Base-by-base conservation (phyloP, 2,329 filamentous ascomycete genomes). In the Neobulgaria alba region DNA sequence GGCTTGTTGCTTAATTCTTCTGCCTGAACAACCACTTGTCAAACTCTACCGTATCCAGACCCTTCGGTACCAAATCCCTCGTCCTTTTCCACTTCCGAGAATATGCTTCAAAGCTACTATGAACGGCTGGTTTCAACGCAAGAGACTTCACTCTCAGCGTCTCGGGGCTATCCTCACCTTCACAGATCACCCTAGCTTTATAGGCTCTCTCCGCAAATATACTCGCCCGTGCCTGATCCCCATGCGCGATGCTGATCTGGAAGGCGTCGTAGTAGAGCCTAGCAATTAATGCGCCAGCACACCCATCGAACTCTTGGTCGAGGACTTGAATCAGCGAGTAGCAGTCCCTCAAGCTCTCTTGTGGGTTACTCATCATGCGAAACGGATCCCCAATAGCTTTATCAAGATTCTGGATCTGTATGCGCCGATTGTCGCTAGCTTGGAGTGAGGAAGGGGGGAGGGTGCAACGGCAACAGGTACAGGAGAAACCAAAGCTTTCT, bases 201-300 rank as follows among this genome's bases (percentile, higher is more conserved):
- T 64, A 61, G 3, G 54, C 55, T 39, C 51, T 61, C 41, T 65
- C 56, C 4, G 62, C 62, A 53, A 69, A 69, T 7, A 60, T 53
- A 9, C 51, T 61, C 5, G 65, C 65, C 33, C 67, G 56, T 33
- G 66, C 65, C 41, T 61, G 54, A 46, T 69, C 67, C 1, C 63
- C 58, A 53, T 68, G 61, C 5, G 55, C 51, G 30, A 64, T 58
- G 36, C 52, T 45, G 33, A 70, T 59, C 47, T 66, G 60, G 36
- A 66, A 63, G 14, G 64, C 64, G 41, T 67, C 60, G 39, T 64
- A 64, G 45, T 67, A 67, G 5, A 60, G 39, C n/a, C 60, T 54
- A 20, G 60, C 43, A 15, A 49, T 36, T n/a, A 47, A 41, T 3
- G 32, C 42, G 14, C 32, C 41, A 18, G 50, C 44, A 41, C 38